These are phyloP conservation scores for Colletotrichum sp. DNA, from an alignment of 2,329 filamentous ascomycete species.

Conservation along the genomic window DNA sequence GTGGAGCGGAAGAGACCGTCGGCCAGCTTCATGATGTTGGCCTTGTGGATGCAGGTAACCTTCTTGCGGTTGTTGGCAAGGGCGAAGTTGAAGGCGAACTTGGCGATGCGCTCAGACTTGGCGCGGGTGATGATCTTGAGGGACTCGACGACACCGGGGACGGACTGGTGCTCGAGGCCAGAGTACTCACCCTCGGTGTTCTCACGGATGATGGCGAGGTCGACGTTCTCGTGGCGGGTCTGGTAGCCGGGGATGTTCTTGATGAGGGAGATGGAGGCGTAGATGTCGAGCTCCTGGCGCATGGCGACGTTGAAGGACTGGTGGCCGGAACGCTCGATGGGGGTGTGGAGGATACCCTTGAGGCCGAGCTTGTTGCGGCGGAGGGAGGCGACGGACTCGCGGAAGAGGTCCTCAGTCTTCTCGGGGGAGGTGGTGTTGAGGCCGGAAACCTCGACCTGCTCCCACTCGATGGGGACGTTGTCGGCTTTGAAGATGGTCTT, in stretches of 20 bases:
- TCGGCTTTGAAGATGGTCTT: conserved; percentile 99
- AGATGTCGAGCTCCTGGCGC: conserved; percentile 99
- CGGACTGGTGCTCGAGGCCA: conserved; percentile 97
- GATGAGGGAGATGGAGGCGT: conserved; percentile 95
- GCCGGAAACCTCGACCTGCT: conserved; percentile 95
- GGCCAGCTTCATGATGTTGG: conserved; percentile 99
- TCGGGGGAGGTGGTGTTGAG: conserved; percentile 79
- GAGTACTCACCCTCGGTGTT: conserved; percentile 99
- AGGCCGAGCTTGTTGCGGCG: conserved; percentile 98
- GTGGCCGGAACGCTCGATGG: conserved; percentile 95
- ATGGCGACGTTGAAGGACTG: conserved; percentile 99
- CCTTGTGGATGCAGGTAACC: conserved; percentile 99
- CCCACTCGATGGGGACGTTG: conserved; percentile 98
- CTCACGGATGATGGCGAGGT: conserved; percentile 99
- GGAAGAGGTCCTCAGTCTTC: conserved; percentile 93
- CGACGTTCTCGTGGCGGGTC: conserved; percentile 96
- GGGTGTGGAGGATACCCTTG: conserved; percentile 98
- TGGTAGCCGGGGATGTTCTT: conserved; percentile 99
- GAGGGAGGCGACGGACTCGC: conserved; percentile 92
- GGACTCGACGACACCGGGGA: conserved; percentile 94
- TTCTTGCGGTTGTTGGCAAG: conserved; percentile 99
- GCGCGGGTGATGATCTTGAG: conserved; percentile 99
- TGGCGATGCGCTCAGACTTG: conserved; percentile 99
- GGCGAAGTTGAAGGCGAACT: conserved; percentile 97
- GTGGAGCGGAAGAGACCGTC: conserved; percentile 99